phyloP scores from a whole-genome alignment of 2,329 filamentous ascomycete genomes.

The Pezicula carpinea region DNA sequence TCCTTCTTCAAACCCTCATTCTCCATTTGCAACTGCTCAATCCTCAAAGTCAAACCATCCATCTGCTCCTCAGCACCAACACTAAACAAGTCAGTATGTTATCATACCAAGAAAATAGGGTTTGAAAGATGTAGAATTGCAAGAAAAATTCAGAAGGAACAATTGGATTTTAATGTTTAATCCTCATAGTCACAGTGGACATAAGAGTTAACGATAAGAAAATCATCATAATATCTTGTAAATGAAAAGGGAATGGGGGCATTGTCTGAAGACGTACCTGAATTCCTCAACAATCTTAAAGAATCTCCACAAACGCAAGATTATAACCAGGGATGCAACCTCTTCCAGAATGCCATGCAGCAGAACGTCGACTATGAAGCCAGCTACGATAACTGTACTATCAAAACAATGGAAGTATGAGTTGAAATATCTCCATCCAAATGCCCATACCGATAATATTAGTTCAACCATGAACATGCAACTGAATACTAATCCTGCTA shows the following conservation, averaged over 20 bases:
- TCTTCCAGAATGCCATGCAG: conserved; percentile 57
- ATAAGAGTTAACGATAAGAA: too few relatives aligned
- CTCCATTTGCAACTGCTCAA: conserved; percentile 47
- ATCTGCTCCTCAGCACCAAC: conserved; percentile 59
- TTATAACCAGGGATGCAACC: conserved; percentile 60
- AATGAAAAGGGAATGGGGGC: too few relatives aligned
- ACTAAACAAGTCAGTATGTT: conserved; percentile 24
- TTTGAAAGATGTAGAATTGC: too few relatives aligned
- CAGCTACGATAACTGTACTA: conserved; percentile 54
- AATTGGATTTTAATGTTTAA: too few relatives aligned
- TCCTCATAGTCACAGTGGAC: too few relatives aligned
- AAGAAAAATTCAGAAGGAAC: too few relatives aligned
- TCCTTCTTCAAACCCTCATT: conserved; percentile 45
- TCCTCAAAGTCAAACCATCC: conserved; percentile 48
- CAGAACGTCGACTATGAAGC: conserved; percentile 58
- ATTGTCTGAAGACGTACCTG: neutral
- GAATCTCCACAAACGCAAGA: conserved; percentile 63
- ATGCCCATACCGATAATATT: conserved; percentile 53
- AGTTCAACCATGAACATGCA: conserved; percentile 62
- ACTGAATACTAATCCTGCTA: conserved; percentile 54
- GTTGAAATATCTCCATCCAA: conserved; percentile 53
- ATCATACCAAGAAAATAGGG: too few relatives aligned
- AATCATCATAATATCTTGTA: too few relatives aligned
- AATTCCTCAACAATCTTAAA: conserved; percentile 69
- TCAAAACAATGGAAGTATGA: conserved; percentile 62